Evolutionary conservation across 2,329 filamentous ascomycete species (phyloP), one percentile per base, ranked within the genome.

Genomic region (Ophiocordyceps unilateralis): DNA sequence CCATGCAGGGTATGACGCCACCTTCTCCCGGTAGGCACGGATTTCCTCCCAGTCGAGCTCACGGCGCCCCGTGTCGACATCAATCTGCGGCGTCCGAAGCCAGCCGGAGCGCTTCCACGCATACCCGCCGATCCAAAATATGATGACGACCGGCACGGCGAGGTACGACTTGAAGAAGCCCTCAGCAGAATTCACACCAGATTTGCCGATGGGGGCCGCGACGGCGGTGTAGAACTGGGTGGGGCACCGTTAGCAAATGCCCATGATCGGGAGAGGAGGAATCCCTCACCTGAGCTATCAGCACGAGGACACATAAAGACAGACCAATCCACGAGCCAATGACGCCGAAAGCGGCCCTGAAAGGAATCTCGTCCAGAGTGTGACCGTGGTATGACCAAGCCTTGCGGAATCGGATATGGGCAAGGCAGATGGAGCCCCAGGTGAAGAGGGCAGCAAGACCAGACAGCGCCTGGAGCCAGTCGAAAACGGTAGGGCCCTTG

Each of bases 31-130:
- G 51, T 70, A 64, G 32, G 61, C 67, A 55, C 78, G 70, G 59
- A 80, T 77, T 36, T 63, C 62, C 11, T 79, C 75, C 74, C 74
- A 81, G 55, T 83, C 71, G 45, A 81, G 67, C 58, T 76, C 71
- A 49, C 78, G 70, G 45, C 78, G 71, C 42, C 76, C 78, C 43
- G 69, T 71, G 55, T 83, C 78, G 44, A 84, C 67, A 50, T 84
- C 79, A 49, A 85, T 82, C 47, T 82, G 63, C 28, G 64, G 56
- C 2, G 70, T 64, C 30, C 58, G 66, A 46, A 79, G 62, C 71
- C 74, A 81, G 20, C 71, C 71, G 41, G 66, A 58, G 40, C 76
- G 65, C 67, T 83, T 83, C 79, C 78, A 83, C 47, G 74, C 39
- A 55, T 72, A 83, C 3, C 78, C 75, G 41, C 62, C 53, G 38